Conservation (phyloP, 768 basidiomycete genomes). For the Megacollybia marginata region DNA sequence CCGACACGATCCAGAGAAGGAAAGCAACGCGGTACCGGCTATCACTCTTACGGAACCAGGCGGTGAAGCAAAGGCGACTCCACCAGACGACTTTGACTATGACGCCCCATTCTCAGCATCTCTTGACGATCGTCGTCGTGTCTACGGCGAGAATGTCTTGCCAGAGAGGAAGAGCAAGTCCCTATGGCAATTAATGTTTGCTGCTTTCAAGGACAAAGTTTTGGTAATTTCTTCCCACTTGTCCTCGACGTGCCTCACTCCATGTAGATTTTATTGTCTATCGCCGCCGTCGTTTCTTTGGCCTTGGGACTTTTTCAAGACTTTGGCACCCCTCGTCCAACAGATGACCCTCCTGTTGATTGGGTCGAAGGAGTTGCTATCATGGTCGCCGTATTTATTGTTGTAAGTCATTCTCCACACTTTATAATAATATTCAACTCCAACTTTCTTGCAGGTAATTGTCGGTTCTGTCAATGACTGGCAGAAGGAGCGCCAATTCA, state of each 20-base stretch:
- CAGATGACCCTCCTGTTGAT: constrained; percentile 73
- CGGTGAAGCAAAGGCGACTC: constrained; percentile 12
- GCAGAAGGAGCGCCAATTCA: constrained; percentile 98
- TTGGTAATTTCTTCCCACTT: constrained; percentile 42
- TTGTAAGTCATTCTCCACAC: constrained; percentile 39
- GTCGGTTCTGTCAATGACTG: constrained; percentile 97
- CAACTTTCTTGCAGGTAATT: constrained; percentile 42
- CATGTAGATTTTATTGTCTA: constrained; percentile 72
- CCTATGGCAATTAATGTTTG: constrained; percentile 73
- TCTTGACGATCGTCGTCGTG: constrained; percentile 50
- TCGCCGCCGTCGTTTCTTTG: constrained; percentile 89
- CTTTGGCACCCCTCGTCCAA: constrained; percentile 60
- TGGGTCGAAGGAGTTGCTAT: constrained; percentile 96
- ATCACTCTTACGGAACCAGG: constrained; percentile 34
- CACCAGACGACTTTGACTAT: constrained; percentile 1
- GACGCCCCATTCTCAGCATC: constrained; percentile 32
- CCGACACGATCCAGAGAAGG: constrained; percentile 18
- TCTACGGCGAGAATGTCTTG: constrained; percentile 73
- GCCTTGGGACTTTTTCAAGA: constrained; percentile 94
- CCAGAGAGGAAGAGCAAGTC: constrained; percentile 65
- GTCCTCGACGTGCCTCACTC: constrained; percentile 1
- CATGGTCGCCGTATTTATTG: constrained; percentile 67
- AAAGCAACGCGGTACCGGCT: constrained; percentile 12
- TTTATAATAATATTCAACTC: background rate
- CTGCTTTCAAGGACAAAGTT: constrained; percentile 86